Base-by-base conservation (phyloP, 2,329 filamentous ascomycete genomes). In the Thelonectria blattea region DNA sequence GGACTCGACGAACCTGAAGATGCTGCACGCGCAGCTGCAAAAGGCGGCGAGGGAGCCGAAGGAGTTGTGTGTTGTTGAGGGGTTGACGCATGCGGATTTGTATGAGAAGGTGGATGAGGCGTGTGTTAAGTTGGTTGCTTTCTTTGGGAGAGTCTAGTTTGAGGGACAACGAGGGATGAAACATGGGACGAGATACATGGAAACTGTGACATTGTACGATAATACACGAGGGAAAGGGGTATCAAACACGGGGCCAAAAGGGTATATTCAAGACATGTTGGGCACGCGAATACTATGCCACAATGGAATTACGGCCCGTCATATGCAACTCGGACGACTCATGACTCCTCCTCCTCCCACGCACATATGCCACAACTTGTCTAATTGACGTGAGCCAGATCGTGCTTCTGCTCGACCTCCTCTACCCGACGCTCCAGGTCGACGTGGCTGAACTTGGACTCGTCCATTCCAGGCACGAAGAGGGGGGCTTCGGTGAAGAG, bases 401-500 rank as follows among this genome's bases (percentile, higher is more conserved):
- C 63, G 41, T 70, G 65, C 77, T 89, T 88, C 48, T 81, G 76
- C 70, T 83, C 80, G 32, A 85, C 83, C 70, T 87, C 84, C 56
- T 83, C 78, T 5, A 86, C 79, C 42, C 86, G 78, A 34, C 82
- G 79, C 75, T 89, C 85, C 41, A 90, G 71, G 70, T 90, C 87
- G 63, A 62, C 50, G 1, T 52, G 62, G 12, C 80, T 78, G 57
- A 76, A 74, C 15, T 71, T 68, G 10, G 76, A 76, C 53, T 80
- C 82, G 65, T 85, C 81, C 75, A 85, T 84, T 5, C 80, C 80
- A 1, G 32, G 87, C 5, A 91, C 85, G 65, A 91, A 85, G 68
- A 83, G 79, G 2, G 88, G 88, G 0, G 88, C 85, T 68, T 88
- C 80, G n/a, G 81, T 84, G 73, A 90, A 89, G 46, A 89, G 78